These are phyloP conservation scores for Berkeleyomyces basicola DNA, from an alignment of 2,329 filamentous ascomycete species.

Conservation along the genomic window DNA sequence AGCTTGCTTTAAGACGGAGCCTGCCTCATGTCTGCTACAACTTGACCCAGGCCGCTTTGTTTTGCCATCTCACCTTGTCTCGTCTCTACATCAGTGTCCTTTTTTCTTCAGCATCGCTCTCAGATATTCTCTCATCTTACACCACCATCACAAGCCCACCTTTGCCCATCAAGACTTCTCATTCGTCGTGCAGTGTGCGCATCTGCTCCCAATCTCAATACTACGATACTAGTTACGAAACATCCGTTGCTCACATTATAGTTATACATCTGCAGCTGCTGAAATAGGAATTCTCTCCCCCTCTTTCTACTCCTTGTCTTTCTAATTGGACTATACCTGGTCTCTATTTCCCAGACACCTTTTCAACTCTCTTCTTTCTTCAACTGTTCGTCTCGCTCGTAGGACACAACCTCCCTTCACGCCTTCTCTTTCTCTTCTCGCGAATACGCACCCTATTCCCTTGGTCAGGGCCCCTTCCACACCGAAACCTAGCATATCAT, in stretches of 20 bases:
- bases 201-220: background rate
- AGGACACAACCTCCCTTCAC: background rate
- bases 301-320: constrained; percentile 5
- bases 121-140: background rate
- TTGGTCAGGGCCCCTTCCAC: constrained; percentile 85
- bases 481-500: constrained; percentile 38
- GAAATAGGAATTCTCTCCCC: constrained; percentile 11
- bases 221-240: background rate
- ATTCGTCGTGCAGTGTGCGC: background rate
- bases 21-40: background rate
- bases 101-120: background rate
- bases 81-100: background rate
- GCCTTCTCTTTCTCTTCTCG: constrained; percentile 21
- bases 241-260: constrained; percentile 9
- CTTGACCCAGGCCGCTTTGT: too few species aligned
- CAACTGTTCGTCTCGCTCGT: background rate
- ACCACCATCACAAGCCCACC: background rate
- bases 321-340: background rate
- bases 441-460: constrained; percentile 84
- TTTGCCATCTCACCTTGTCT: too few species aligned
- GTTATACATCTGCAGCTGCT: constrained; percentile 4
- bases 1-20: background rate
- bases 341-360: constrained; percentile 10
- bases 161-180: background rate
- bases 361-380: constrained; percentile 13